Evolutionary conservation across 495 filamentous ascomycete species (phyloP).

Genomic region (Sphaerosporella brunnea): DNA sequence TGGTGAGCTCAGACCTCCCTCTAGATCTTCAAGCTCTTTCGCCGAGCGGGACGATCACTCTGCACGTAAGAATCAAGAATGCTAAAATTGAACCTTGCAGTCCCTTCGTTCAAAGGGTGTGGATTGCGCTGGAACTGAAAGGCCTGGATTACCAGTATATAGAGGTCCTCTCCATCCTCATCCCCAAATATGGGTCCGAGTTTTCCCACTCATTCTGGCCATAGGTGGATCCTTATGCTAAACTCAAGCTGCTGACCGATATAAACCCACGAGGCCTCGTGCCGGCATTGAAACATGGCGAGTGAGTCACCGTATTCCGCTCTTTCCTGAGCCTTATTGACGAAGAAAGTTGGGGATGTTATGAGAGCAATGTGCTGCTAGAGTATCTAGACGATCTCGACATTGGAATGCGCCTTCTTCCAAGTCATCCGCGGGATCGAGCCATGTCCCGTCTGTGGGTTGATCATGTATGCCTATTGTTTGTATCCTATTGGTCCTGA

Average conservation of each 20-base stretch:
- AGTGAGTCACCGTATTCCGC: constrained; percentile 26
- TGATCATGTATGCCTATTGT: constrained; percentile 75
- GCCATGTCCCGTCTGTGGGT: constrained; percentile 73
- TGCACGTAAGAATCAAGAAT: no score
- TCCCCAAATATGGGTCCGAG: not conserved
- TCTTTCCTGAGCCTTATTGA: constrained; percentile 1
- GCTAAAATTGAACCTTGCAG: no score
- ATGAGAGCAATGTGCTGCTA: constrained; percentile 72
- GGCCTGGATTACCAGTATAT: constrained; percentile 75
- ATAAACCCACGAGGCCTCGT: constrained; percentile 81
- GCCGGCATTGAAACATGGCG: constrained; percentile 62
- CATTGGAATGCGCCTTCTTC: constrained; percentile 43
- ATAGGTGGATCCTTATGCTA: constrained; percentile 64
- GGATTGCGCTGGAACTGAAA: constrained; percentile 87
- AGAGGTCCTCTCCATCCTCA: constrained; percentile 31
- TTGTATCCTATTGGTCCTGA: no score
- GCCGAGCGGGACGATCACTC: no score
- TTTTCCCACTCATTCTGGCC: constrained; percentile 1
- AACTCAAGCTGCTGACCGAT: constrained; percentile 57
- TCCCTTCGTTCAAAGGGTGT: constrained; percentile 82
- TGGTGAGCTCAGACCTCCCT: constrained; percentile 64
- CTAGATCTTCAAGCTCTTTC: no score
- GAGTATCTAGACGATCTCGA: constrained; percentile 86
- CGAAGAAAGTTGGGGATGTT: constrained; percentile 47
- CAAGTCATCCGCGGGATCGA: constrained; percentile 44